These are phyloP conservation scores for Penicillium atrosanguineum DNA, from an alignment of 495 filamentous ascomycete genomes.

Conservation along the genomic window DNA sequence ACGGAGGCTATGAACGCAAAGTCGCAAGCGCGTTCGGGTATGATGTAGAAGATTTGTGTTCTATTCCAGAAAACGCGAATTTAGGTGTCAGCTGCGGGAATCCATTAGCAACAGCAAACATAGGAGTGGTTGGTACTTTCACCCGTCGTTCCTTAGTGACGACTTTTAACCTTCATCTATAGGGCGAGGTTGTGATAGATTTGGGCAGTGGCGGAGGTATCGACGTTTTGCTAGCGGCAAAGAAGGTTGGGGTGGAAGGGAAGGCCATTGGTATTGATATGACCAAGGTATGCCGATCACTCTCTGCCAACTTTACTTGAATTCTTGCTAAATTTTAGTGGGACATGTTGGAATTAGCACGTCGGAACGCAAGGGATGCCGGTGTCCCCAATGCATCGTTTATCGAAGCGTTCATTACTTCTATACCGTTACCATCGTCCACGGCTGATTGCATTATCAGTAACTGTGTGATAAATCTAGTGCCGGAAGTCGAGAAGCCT, in stretches of 20 bases:
- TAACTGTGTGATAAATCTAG: constrained; percentile 66
- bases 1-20: constrained; percentile 1
- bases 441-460: constrained; percentile 59
- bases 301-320: not conserved
- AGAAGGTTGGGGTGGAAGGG: constrained; percentile 53
- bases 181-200: constrained; percentile 63
- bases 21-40: constrained; percentile 8
- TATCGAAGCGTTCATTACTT: constrained; percentile 52
- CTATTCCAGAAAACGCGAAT: constrained; percentile 7
- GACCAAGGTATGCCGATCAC: constrained; percentile 45
- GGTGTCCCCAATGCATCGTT: constrained; percentile 46
- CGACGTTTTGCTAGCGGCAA: constrained; percentile 59
- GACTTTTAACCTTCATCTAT: constrained; percentile 1
- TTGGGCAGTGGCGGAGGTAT: constrained; percentile 63
- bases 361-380: constrained; percentile 37
- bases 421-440: constrained; percentile 40
- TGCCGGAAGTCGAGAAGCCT: constrained; percentile 55
- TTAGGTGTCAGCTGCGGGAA: constrained; percentile 12
- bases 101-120: constrained; percentile 16
- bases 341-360: constrained; percentile 59
- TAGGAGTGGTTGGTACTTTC: constrained; percentile 5
- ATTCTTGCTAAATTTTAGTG: constrained; percentile 17
- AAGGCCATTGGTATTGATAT: constrained; percentile 64
- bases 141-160: not conserved
- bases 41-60: constrained; percentile 2